A percentile compares a stretch with the other conserved stretches of the same genome.
Conservation (phyloP, 192 early-diverging fungal species). For the Backusella sp. region DNA sequence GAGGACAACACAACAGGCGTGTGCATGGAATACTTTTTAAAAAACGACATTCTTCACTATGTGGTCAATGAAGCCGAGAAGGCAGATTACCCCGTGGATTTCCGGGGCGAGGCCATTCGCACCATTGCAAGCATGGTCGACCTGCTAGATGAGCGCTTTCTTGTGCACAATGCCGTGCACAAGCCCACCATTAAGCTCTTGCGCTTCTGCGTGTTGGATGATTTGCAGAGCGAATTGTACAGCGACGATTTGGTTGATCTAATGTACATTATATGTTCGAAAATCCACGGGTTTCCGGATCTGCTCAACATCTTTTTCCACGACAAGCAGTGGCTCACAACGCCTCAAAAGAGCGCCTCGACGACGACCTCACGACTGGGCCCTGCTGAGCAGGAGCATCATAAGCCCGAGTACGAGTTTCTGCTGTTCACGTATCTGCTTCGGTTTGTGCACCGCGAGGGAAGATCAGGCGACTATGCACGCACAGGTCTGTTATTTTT, state of each 20-base stretch:
- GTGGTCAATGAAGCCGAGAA: constrained; percentile 76
- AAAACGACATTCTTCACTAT: constrained; percentile 75
- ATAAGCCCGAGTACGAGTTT: constrained; percentile 71
- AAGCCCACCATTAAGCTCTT: constrained; percentile 80
- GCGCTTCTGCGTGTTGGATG: constrained; percentile 59
- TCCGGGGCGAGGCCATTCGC: constrained; percentile 76
- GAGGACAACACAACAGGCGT: constrained; percentile 75
- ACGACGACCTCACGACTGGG: background rate
- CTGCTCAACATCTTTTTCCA: constrained; percentile 79
- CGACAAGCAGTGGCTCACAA: constrained; percentile 60
- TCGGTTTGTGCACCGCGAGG: constrained; percentile 88
- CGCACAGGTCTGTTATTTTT: constrained; percentile 83
- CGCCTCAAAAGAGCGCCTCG: constrained; percentile 44
- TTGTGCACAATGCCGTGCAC: constrained; percentile 89
- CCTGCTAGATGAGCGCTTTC: constrained; percentile 82
- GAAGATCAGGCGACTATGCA: constrained; percentile 81
- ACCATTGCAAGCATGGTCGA: constrained; percentile 80
- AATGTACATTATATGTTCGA: constrained; percentile 76
- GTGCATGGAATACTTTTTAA: constrained; percentile 89
- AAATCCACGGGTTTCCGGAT: constrained; percentile 75
- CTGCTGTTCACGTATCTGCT: constrained; percentile 87
- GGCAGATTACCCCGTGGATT: constrained; percentile 73
- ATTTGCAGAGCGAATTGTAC: constrained; percentile 49
- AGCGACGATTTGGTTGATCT: constrained; percentile 67
- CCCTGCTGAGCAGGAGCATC: background rate